phyloP scores from a whole-genome alignment of 176 grass and related monocot species.

The Neostapfia colusana region DNA sequence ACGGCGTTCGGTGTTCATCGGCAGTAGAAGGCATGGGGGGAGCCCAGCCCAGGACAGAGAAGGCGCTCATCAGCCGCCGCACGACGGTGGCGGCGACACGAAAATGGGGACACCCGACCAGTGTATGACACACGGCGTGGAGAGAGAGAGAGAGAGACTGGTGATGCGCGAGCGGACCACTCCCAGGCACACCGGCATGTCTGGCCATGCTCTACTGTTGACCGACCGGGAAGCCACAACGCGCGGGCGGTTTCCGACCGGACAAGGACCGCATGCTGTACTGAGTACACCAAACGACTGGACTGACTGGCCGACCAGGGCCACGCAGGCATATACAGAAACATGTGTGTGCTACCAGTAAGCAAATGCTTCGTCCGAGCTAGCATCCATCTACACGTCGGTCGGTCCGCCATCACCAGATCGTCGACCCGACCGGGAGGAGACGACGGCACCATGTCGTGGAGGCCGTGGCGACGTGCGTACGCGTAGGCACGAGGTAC shows the following conservation, averaged over 20 bases:
- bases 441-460: background rate
- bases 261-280: background rate
- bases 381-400: background rate
- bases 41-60: no score
- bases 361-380: background rate
- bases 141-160: background rate
- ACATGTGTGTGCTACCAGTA: background rate
- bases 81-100: no score
- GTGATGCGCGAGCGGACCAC: background rate
- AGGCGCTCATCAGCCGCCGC: no score
- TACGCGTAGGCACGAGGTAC: background rate
- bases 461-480: background rate
- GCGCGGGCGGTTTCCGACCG: background rate
- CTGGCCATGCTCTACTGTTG: background rate
- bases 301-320: background rate
- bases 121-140: background rate
- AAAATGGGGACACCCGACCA: background rate
- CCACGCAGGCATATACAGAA: background rate
- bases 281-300: no score
- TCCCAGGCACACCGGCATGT: background rate
- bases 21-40: no score
- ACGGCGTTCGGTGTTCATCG: no score
- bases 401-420: background rate
- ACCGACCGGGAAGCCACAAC: background rate
- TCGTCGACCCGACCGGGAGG: no score